Base-by-base conservation (phyloP, 2,329 filamentous ascomycete species). In the Sclerotinia sclerotiorum region DNA sequence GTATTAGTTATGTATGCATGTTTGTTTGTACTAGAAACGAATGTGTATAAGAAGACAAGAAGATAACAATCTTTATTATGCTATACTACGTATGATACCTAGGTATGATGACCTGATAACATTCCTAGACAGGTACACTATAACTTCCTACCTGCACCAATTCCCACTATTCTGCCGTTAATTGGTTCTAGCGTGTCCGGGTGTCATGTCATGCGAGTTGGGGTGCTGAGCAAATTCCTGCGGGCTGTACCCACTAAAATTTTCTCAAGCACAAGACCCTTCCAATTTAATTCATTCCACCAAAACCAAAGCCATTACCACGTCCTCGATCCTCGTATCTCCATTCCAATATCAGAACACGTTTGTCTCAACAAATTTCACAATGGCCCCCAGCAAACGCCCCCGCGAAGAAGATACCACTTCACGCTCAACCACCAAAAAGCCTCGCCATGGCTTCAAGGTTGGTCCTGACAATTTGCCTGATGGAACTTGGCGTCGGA, bases 391-490 rank as follows among this genome's bases (percentile, higher is more conserved):
- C 27, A 63, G 11, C 44, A 90, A 89, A 78, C 80, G 87, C 70
- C 76, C 83, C n/a, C 81, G 79, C 42, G 85, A 87, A 65, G 79
- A 81, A 69, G 76, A 79, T 58, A 75, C 77, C 27, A 72, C 77
- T 21, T 77, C 76, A 57, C 72, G 77, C 21, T 73, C 79, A 52
- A 80, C 78, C 10, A 77, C 79, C 21, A 87, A 87, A 76, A 87
- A 85, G 77, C 80, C 80, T 68, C 82, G 82, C 72, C 90, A 91
- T 74, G 93, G 92, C 63, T 97, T 98, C 81, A 86, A 86, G 52
- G 90, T 97, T 68, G 94, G 94, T 0, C 94, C 94, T 42, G 90
- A 90, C 49, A 97, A 97, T 78, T 84, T 98, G 35, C 94, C 94
- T 52, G 94, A 97, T 78, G 94, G 94, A 67, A 90, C 90, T 29